Evolutionary conservation across 1,284 basidiomycete species (phyloP).

Genomic region (Porodaedalea pini): DNA sequence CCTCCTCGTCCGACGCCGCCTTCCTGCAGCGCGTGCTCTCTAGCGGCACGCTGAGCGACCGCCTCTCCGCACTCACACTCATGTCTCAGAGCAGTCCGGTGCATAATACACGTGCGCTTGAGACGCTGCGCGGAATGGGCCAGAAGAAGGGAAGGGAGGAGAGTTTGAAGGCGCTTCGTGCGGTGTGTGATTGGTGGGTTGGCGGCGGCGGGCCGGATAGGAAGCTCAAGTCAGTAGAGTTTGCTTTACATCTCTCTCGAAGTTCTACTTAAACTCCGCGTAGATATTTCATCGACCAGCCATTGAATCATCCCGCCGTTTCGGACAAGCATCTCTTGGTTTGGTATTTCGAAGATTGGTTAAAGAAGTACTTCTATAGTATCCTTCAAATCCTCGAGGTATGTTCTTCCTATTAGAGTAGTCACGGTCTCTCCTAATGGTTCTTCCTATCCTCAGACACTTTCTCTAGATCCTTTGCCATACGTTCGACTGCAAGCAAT

Average conservation of each 20-base stretch:
- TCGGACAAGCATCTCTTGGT: slow-evolving; percentile 76
- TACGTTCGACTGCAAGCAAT: slow-evolving; percentile 87
- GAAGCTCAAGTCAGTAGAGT: slow-evolving; percentile 71
- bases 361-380: slow-evolving; percentile 96
- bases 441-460: slow-evolving; percentile 44
- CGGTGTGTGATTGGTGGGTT: slow-evolving; percentile 96
- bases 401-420: slow-evolving; percentile 15
- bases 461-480: slow-evolving; percentile 83
- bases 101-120: slow-evolving; percentile 83
- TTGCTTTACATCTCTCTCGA: neutral
- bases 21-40: slow-evolving; percentile 85
- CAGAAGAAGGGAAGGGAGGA: slow-evolving; percentile 91
- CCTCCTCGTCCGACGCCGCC: slow-evolving; percentile 55
- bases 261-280: neutral
- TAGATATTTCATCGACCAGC: slow-evolving; percentile 93
- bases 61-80: slow-evolving; percentile 89
- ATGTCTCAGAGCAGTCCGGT: slow-evolving; percentile 89
- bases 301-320: slow-evolving; percentile 60
- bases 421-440: slow-evolving; percentile 15
- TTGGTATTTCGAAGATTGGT: slow-evolving; percentile 95
- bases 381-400: slow-evolving; percentile 91
- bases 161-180: slow-evolving; percentile 84
- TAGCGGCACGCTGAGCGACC: slow-evolving; percentile 89
- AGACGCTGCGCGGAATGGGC: slow-evolving; percentile 74
- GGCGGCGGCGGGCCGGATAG: slow-evolving; percentile 79